Percentiles rank a stretch among this genome's conserved stretches.
These are phyloP conservation scores for Aureobasidium sp. DNA, from an alignment of 2,329 filamentous ascomycete species.

Conservation along the genomic window DNA sequence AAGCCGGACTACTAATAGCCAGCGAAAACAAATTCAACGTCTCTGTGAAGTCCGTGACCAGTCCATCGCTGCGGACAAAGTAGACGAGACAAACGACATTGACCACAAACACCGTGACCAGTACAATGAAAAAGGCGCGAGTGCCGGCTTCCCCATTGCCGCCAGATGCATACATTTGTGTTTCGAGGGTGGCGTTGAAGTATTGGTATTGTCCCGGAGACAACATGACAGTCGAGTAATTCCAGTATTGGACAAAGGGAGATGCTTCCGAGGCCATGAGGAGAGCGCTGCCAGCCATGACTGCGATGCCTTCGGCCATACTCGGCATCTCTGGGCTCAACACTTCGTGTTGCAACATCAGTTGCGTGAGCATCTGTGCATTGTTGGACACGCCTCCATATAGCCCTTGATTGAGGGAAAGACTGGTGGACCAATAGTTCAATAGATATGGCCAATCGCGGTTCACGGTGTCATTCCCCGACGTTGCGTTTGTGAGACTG, in stretches of 20 bases:
- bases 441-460: neutral
- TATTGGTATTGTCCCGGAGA: constrained; percentile 43
- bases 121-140: constrained; percentile 58
- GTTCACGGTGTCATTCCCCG: neutral
- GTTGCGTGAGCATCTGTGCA: neutral
- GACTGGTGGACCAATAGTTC: neutral
- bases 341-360: neutral
- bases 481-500: neutral
- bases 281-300: neutral
- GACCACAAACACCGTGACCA: constrained; percentile 58
- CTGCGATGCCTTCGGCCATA: neutral
- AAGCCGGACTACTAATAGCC: constrained; percentile 58
- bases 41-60: constrained; percentile 73
- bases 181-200: constrained; percentile 59
- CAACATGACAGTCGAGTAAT: constrained; percentile 29
- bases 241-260: constrained; percentile 25
- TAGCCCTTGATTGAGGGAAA: neutral
- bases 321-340: neutral
- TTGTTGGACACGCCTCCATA: neutral
- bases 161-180: constrained; percentile 64
- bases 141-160: constrained; percentile 42
- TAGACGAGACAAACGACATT: constrained; percentile 61
- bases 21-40: constrained; percentile 68
- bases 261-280: neutral
- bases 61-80: constrained; percentile 50